phyloP scores from a whole-genome alignment of 768 basidiomycete species.

The Tylopilus subfusipes region DNA sequence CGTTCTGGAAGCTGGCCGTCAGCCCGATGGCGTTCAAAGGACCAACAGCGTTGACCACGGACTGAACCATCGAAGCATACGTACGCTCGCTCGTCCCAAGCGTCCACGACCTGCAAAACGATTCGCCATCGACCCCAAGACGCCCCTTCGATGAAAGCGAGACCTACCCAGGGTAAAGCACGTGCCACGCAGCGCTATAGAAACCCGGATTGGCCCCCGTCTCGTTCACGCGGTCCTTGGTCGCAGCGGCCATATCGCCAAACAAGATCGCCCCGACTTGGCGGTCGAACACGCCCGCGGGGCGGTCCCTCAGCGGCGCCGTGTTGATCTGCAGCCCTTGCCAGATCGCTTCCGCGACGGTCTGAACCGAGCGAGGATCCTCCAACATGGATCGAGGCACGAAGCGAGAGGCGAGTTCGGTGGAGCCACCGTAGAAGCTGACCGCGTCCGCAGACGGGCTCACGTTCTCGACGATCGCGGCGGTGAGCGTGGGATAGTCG shows the following conservation, averaged over 20 bases:
- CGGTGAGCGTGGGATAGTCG: constrained; percentile 11
- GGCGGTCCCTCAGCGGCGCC: not conserved
- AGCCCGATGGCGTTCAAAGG: constrained; percentile 13
- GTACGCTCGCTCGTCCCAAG: constrained; percentile 1
- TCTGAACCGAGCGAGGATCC: not conserved
- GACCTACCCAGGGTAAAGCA: constrained; percentile 8
- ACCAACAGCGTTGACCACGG: constrained; percentile 2
- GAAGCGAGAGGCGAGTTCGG: constrained; percentile 12
- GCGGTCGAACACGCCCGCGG: not conserved
- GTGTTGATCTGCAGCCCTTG: constrained; percentile 8
- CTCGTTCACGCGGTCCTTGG: constrained; percentile 6
- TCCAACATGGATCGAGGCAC: constrained; percentile 13
- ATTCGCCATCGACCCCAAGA: not conserved
- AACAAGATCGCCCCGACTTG: constrained; percentile 1
- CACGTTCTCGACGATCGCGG: constrained; percentile 1
- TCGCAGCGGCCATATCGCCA: constrained; percentile 13
- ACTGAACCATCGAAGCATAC: not conserved
- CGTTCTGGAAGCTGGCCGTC: constrained; percentile 19
- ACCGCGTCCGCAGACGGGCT: constrained; percentile 5
- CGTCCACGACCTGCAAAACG: constrained; percentile 13
- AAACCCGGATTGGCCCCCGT: constrained; percentile 20
- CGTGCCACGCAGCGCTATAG: constrained; percentile 16
- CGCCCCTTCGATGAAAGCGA: not conserved
- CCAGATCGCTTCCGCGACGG: constrained; percentile 20
- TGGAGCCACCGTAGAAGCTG: constrained; percentile 12